Percentiles rank a stretch among this genome's conserved stretches.
Evolutionary conservation across 208 protist species (phyloP).

Genomic region (Crithidia acanthocephali): DNA sequence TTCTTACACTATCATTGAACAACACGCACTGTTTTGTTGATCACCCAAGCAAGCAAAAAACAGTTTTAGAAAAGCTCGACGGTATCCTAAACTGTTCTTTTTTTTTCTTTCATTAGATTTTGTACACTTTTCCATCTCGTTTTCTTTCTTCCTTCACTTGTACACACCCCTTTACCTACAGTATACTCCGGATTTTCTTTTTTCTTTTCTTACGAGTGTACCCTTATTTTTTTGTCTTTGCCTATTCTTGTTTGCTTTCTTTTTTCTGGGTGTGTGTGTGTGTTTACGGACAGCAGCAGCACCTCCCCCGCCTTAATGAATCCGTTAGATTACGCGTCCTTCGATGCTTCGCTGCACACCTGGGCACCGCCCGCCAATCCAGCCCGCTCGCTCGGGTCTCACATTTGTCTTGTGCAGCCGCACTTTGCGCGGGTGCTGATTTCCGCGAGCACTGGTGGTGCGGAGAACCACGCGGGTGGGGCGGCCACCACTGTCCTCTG

Average conservation of each 20-base stretch:
- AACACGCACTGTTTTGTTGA: no score
- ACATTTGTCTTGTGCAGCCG: conserved; percentile 19
- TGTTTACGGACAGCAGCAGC: no score
- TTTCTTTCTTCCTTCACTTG: neutral
- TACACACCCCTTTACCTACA: no score
- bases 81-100: no score
- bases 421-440: conserved; percentile 4
- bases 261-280: no score
- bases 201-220: neutral
- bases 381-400: conserved; percentile 10
- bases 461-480: no score
- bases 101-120: no score
- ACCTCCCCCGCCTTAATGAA: conserved; percentile 28
- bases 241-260: neutral
- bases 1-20: no score
- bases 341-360: conserved; percentile 20
- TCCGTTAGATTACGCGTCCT: conserved; percentile 12
- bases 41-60: no score
- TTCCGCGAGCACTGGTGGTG: neutral
- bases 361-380: conserved; percentile 12
- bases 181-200: neutral
- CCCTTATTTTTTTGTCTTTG: neutral
- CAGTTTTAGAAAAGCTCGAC: no score
- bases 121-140: neutral
- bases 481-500: no score